Evolutionary conservation across 768 basidiomycete genomes (phyloP).

Genomic region (Russula griseocarnosa): DNA sequence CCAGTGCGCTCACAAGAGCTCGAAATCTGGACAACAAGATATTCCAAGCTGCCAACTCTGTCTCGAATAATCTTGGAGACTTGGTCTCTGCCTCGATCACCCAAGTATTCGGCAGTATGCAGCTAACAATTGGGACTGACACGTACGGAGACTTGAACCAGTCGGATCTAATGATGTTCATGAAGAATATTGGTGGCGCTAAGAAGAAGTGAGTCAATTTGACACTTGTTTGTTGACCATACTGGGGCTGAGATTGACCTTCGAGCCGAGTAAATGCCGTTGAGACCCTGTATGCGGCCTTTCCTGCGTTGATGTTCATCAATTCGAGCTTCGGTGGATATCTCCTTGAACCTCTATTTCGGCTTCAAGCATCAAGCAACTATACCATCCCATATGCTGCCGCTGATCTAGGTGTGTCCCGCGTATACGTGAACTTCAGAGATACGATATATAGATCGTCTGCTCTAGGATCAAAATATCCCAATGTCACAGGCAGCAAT

Average conservation of each 20-base stretch:
- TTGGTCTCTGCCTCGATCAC: slow-evolving; percentile 51
- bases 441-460: neutral
- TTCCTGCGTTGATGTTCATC: slow-evolving; percentile 50
- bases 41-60: slow-evolving; percentile 43
- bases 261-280: slow-evolving; percentile 42
- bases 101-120: slow-evolving; percentile 50
- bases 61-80: slow-evolving; percentile 50
- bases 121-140: slow-evolving; percentile 52
- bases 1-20: slow-evolving; percentile 43
- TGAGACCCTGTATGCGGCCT: slow-evolving; percentile 51
- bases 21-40: slow-evolving; percentile 47
- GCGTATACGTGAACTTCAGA: too few species aligned
- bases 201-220: slow-evolving; percentile 37
- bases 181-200: slow-evolving; percentile 36
- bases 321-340: slow-evolving; percentile 46
- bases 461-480: slow-evolving; percentile 13
- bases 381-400: slow-evolving; percentile 27
- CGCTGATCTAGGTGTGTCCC: slow-evolving; percentile 28
- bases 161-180: slow-evolving; percentile 49
- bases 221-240: neutral
- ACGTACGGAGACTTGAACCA: slow-evolving; percentile 48
- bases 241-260: slow-evolving; percentile 1
- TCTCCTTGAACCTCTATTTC: slow-evolving; percentile 30
- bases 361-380: slow-evolving; percentile 20
- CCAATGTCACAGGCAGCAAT: slow-evolving; percentile 15